Evolutionary conservation across 2,329 filamentous ascomycete species (phyloP).

Genomic region (Penicillium sp.): DNA sequence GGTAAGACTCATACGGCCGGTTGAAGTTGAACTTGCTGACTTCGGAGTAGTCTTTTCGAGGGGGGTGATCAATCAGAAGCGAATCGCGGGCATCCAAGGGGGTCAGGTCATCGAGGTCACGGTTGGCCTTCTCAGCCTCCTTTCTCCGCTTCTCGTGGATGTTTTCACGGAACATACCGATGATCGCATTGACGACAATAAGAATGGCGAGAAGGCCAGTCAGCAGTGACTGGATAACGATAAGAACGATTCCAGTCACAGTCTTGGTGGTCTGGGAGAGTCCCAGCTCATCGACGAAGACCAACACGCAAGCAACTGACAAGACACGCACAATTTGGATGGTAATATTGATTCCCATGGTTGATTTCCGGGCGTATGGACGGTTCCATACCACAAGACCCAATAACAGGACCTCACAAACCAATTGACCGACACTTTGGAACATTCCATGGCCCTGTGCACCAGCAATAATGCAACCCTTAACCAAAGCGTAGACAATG

Average conservation of each 20-base stretch:
- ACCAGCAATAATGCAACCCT: constrained; percentile 81
- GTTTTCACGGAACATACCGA: constrained; percentile 80
- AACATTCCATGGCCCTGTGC: constrained; percentile 81
- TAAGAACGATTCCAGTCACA: constrained; percentile 86
- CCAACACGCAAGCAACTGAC: constrained; percentile 82
- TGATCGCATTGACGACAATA: constrained; percentile 85
- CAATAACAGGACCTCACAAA: constrained; percentile 79
- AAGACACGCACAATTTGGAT: constrained; percentile 88
- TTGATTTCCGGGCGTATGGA: constrained; percentile 82
- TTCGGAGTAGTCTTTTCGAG: constrained; percentile 34
- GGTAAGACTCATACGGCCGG: constrained; percentile 42
- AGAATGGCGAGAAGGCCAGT: constrained; percentile 82
- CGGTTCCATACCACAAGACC: constrained; percentile 77
- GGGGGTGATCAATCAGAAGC: constrained; percentile 67
- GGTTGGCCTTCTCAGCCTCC: constrained; percentile 76
- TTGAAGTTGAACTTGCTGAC: constrained; percentile 44
- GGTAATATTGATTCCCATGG: constrained; percentile 89
- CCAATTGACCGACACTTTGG: constrained; percentile 76
- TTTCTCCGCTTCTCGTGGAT: constrained; percentile 86
- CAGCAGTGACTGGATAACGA: constrained; percentile 83
- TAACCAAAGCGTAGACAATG: constrained; percentile 87
- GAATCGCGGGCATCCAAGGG: constrained; percentile 72
- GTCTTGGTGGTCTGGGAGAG: constrained; percentile 92
- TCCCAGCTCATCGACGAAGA: constrained; percentile 92
- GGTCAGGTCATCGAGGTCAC: constrained; percentile 79